Evolutionary conservation across 2,329 filamentous ascomycete species (phyloP).

Genomic region (Tolypocladium amazonense): DNA sequence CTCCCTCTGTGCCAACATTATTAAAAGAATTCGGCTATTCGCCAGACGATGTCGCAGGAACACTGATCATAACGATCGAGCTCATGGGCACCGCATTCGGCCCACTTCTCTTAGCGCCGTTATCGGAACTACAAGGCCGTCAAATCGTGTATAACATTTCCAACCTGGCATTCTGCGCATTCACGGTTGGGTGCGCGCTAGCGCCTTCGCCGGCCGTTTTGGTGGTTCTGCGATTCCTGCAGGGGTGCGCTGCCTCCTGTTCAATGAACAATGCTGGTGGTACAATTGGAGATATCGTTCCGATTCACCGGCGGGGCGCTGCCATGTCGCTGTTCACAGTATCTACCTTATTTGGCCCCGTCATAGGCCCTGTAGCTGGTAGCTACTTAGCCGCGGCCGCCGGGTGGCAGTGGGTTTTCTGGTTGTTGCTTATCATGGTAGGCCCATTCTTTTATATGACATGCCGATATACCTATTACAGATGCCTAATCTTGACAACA

Average conservation of each 20-base stretch:
- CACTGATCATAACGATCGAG: neutral
- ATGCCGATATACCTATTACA: neutral
- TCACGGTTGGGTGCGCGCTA: neutral
- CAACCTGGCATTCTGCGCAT: neutral
- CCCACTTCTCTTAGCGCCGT: neutral
- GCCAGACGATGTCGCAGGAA: neutral
- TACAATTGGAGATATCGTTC: neutral
- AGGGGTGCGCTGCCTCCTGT: neutral
- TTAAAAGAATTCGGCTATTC: neutral
- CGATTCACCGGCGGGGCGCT: neutral
- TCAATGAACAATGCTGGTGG: neutral
- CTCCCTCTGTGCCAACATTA: neutral
- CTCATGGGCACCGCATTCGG: neutral
- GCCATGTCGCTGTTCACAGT: neutral
- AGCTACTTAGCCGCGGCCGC: neutral
- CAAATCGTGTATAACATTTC: neutral
- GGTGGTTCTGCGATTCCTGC: neutral
- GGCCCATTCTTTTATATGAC: neutral
- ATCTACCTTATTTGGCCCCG: neutral
- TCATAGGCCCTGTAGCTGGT: neutral
- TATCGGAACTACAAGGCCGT: neutral
- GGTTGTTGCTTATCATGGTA: neutral
- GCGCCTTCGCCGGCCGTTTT: neutral
- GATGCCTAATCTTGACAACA: neutral
- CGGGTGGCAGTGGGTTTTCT: neutral